Conservation (phyloP, 352 stramenopile genomes). For the Globisporangium takayamanum region DNA sequence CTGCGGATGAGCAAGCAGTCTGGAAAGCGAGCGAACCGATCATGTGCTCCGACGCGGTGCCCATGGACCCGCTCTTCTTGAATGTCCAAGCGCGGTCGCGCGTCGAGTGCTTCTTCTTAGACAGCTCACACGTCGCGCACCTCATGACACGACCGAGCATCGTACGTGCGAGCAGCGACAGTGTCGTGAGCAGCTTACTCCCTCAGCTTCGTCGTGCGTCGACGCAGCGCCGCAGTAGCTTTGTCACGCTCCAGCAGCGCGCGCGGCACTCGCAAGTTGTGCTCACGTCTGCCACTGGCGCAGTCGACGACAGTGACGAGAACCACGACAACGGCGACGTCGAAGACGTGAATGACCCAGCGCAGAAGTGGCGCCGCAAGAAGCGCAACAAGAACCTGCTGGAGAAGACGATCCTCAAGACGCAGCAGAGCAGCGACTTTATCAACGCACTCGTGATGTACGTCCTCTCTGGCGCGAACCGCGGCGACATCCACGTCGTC, state of each 20-base stretch:
- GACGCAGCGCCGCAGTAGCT: constrained; percentile 12
- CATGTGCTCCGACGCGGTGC: constrained; percentile 13
- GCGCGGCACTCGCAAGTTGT: constrained; percentile 31
- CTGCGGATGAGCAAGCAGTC: constrained; percentile 17
- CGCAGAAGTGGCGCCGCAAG: constrained; percentile 59
- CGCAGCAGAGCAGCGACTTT: constrained; percentile 41
- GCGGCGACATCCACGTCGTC: constrained; percentile 73
- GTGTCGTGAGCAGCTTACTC: constrained; percentile 1
- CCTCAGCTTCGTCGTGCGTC: constrained; percentile 4
- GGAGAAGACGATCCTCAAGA: constrained; percentile 49
- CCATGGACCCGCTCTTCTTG: constrained; percentile 16
- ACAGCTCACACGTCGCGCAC: constrained; percentile 23
- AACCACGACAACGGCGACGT: constrained; percentile 26
- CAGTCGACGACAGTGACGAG: constrained; percentile 20
- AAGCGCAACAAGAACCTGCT: constrained; percentile 70
- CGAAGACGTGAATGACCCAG: constrained; percentile 28
- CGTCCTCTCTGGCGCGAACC: constrained; percentile 67
- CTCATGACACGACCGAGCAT: constrained; percentile 6
- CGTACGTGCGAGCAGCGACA: constrained; percentile 3
- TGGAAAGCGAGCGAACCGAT: constrained; percentile 32
- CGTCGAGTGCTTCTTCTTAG: constrained; percentile 58
- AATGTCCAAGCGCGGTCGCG: constrained; percentile 32
- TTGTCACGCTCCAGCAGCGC: constrained; percentile 5
- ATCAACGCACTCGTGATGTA: constrained; percentile 64
- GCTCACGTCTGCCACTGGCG: constrained; percentile 13